Evolutionary conservation across 2,329 filamentous ascomycete genomes (phyloP), one percentile per base, ranked within the genome.

Genomic region (Xylariales sp.): DNA sequence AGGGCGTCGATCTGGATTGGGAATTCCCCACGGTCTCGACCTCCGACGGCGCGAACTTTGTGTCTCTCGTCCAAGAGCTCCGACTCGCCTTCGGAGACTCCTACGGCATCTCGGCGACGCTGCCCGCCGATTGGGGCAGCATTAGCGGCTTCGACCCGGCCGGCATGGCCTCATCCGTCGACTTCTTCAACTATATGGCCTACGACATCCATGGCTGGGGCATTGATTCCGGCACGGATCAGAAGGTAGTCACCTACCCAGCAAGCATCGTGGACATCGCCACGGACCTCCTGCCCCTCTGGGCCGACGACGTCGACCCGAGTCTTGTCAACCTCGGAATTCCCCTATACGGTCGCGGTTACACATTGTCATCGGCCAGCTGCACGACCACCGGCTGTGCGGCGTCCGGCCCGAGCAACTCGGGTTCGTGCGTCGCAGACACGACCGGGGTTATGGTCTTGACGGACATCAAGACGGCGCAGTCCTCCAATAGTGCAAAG

Each of bases 51-150:
- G 35, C 25, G 6, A 51, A 46, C 40, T 50, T 38, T 29, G 25
- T 40, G 11, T 12, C 19, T 8, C 35, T 51, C 8, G n/a, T 46
- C 83, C 49, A 76, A 81, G 71, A 63, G 74, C 69, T 7, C 13
- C 31, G 14, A 27, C 29, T 31, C 16, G 35, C 37, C 28, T 25
- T 36, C 5, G 29, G 25, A 13, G 19, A 12, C 1, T 13, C 18
- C 11, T 29, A 23, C 19, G 40, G 43, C 5, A 29, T 43, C 15
- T 39, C 24, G 15, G 36, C 37, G 5, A 25, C 42, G 13, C 44
- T 33, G 31, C 35, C 42, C 8, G 11, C 39, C 7, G 24, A 23
- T 1, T 36, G 35, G 14, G 36, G 27, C 20, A 38, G 39, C 21
- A 24, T 44, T 23, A 33, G 34, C n/a, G 14, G 33, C 29, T 41